A percentile compares a stretch with the other conserved stretches of the same genome.
phyloP scores from a whole-genome alignment of 2,329 filamentous ascomycete genomes.

The Monosporascus sp. region DNA sequence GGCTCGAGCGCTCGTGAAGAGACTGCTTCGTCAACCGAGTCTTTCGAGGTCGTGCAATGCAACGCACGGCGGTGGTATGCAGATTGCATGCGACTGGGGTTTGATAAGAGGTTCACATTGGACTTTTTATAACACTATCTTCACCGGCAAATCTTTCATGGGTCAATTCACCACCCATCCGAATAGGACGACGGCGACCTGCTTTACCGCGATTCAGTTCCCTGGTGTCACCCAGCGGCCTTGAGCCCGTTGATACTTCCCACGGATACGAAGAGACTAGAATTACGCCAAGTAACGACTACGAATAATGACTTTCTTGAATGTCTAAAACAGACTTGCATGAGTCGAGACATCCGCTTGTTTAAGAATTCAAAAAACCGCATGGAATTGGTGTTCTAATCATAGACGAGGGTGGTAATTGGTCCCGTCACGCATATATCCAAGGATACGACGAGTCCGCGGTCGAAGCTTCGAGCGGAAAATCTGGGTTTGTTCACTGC shows the following conservation, averaged over 20 bases:
- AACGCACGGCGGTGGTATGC: not conserved
- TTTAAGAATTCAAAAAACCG: slow-evolving; percentile 7
- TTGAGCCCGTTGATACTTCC: not conserved
- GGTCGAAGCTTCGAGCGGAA: slow-evolving; percentile 2
- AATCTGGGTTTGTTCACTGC: not conserved
- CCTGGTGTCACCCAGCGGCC: not conserved
- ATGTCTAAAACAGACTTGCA: slow-evolving; percentile 10
- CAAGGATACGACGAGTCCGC: slow-evolving; percentile 8
- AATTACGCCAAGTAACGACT: slow-evolving; percentile 25
- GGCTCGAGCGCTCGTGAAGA: slow-evolving; percentile 3
- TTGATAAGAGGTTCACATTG: not conserved
- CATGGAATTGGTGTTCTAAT: slow-evolving; percentile 8
- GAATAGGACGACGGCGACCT: not conserved
- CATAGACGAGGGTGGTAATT: slow-evolving; percentile 10
- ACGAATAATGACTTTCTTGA: slow-evolving; percentile 24
- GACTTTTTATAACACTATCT: not conserved
- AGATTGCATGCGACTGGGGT: not conserved
- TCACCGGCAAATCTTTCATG: not conserved
- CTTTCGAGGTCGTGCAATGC: not conserved
- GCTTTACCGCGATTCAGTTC: not conserved
- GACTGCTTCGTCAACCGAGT: not conserved
- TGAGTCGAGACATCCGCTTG: slow-evolving; percentile 6
- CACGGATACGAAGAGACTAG: slow-evolving; percentile 18
- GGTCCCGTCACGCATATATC: slow-evolving; percentile 4
- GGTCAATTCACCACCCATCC: not conserved